Conservation (phyloP, 129 eudicot species). For the Lonicera japonica region DNA sequence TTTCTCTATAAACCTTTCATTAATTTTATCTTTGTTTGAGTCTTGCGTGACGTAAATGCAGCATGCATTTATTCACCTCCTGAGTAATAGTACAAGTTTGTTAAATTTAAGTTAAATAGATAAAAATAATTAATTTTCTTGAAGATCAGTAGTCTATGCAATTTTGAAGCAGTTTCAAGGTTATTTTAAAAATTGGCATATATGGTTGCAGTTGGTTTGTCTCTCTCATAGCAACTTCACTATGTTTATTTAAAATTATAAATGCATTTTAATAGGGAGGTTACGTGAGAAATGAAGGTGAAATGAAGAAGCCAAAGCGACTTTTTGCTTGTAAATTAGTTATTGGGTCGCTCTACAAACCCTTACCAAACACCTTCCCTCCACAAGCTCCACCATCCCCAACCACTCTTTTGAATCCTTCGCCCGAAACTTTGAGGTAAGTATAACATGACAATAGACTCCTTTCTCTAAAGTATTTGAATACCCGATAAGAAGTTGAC, state of each 20-base stretch:
- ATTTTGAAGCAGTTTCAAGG: no score
- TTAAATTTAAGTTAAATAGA: no score
- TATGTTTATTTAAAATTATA: neutral
- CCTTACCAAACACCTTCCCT: conserved; percentile 16
- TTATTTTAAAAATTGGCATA: no score
- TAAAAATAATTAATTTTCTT: no score
- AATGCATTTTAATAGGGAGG: neutral
- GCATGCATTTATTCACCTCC: no score
- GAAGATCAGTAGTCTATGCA: no score
- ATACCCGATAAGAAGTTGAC: neutral
- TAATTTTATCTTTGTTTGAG: no score
- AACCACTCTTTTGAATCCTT: conserved; percentile 4
- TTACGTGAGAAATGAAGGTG: conserved; percentile 20
- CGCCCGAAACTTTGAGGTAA: neutral
- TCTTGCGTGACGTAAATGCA: no score
- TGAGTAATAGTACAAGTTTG: no score
- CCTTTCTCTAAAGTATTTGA: neutral
- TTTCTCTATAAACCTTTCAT: no score
- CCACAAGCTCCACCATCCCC: conserved; percentile 12
- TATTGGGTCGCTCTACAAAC: conserved; percentile 28
- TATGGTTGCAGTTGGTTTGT: conserved; percentile 10
- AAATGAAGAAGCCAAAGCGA: conserved; percentile 38
- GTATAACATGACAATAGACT: neutral
- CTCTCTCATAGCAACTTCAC: neutral
- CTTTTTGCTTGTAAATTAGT: conserved; percentile 43